Evolutionary conservation across 1,284 basidiomycete species (phyloP), one percentile per base, ranked within the genome.

Genomic region (Cutaneotrichosporon curvatum): DNA sequence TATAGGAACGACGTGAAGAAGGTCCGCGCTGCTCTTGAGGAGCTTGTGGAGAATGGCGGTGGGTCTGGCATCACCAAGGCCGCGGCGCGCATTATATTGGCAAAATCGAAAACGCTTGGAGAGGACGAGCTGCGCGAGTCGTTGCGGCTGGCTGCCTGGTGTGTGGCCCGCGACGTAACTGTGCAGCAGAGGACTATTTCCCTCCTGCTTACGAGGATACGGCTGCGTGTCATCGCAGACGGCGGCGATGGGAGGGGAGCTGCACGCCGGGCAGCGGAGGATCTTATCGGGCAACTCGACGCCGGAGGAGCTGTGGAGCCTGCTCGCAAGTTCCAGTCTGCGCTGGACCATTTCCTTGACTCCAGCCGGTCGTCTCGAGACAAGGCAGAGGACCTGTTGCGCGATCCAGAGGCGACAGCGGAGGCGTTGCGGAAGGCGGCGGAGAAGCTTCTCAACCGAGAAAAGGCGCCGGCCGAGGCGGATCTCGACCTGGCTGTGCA

Each of bases 41-140:
- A 56, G 12, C 21, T 63, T 16, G 43, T 62, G 6, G 55, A 54
- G 16, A 37, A 52, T 28, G 53, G 48, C 9, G 60, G 56, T 7
- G 45, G 34, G 7, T 11, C 14, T 1, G 51, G 48, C n/a, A 43
- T 62, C 19, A 48, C 43, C 4, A 32, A 40, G 9, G 18, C 36
- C 2, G 48, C 48, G 1, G 14, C 23, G 9, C 39, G 43, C 11
- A 39, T 43, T n/a, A 19, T 50, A 18, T 14, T 37, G 30, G 30
- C 46, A 15, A 7, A 28, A 28, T 28, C 25, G 25, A 28, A 28
- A 12, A 28, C 25, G 25, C 32, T 34, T 9, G 14, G 15, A 7
- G 16, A 14, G 11, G 32, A 15, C 15, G 32, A n/a, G 8, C 19
- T 37, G 18, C 42, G 42, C 14, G 25, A 23, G 22, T 36, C 21